Base-by-base conservation (phyloP, 2,329 filamentous ascomycete genomes). In the Verticillium albo-atrum region DNA sequence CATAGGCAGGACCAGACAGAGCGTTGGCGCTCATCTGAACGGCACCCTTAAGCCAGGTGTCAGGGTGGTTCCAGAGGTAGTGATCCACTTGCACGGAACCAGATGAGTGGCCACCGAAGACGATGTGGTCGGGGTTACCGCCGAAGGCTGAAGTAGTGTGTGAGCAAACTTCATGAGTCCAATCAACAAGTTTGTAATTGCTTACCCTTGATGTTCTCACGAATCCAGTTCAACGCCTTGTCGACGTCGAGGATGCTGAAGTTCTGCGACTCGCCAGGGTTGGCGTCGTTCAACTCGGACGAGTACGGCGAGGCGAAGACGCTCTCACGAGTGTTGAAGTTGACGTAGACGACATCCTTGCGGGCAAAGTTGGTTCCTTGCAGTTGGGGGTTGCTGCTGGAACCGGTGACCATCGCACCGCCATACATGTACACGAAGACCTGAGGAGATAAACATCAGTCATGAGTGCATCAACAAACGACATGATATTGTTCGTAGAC, bases 391-490 rank as follows among this genome's bases (percentile, higher is more conserved):
- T 77, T 77, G 67, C 73, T 77, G 67, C 63, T 72, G 57, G 72
- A 72, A 7, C 74, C 74, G 6, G 73, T 75, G 56, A 77, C 75
- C 67, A 77, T 77, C 0, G 75, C 75, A 50, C 74, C 76, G 6
- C 77, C 77, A 25, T 78, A 77, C 66, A 79, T 79, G 61, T 78
- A 79, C 1, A 80, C 72, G 23, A 75, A 65, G 1, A 78, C 75
- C 30, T 74, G 52, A n/a, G 12, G n/a, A 23, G 5, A 26, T 9
- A n/a, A 26, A 5, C 17, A 34, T 20, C 23, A 28, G 54, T 28
- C 20, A 20, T 6, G 4, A 26, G n/a, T 23, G 23, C 20, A 23
- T 58, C 23, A 58, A 25, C 32, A 15, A 26, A 27, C 55, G 14
- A n/a, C 42, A 23, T 7, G 4, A 10, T 9, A 7, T 9, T 26